Conservation (phyloP, 441 rosid genomes). For the Aquilaria agallochum region DNA sequence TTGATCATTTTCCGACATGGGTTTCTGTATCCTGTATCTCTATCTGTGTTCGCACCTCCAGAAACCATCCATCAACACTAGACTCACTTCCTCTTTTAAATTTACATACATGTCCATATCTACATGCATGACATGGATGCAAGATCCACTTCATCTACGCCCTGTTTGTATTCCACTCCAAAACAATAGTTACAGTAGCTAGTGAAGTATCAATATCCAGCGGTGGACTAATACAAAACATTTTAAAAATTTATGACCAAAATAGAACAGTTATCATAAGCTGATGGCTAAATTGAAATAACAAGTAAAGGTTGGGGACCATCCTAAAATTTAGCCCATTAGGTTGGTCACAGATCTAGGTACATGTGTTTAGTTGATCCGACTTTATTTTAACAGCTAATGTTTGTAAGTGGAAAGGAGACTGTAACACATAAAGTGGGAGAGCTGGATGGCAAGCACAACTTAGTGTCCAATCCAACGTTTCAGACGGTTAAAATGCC, state of each 20-base stretch:
- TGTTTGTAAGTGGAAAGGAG: slow-evolving; percentile 2
- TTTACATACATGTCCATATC: slow-evolving; percentile 16
- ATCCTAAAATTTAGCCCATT: too few relatives aligned
- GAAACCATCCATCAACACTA: neutral
- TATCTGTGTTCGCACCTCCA: slow-evolving; percentile 21
- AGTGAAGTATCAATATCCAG: too few relatives aligned
- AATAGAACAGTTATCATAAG: too few relatives aligned
- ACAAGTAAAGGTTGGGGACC: too few relatives aligned
- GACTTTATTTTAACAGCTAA: neutral
- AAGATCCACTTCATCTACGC: too few relatives aligned
- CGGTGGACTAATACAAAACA: too few relatives aligned
- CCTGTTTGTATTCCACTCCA: too few relatives aligned
- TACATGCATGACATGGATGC: slow-evolving; percentile 1
- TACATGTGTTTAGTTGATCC: neutral
- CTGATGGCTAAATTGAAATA: too few relatives aligned
- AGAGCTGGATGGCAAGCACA: slow-evolving; percentile 32
- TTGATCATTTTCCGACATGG: slow-evolving; percentile 37
- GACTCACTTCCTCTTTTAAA: neutral
- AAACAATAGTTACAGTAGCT: too few relatives aligned
- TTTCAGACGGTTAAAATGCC: slow-evolving; percentile 14
- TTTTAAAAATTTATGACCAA: too few relatives aligned
- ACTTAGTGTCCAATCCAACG: slow-evolving; percentile 11
- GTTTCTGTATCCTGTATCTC: slow-evolving; percentile 17
- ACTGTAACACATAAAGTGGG: slow-evolving; percentile 8
- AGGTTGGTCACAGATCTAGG: neutral